These are phyloP conservation scores for Fomitiporia mediterranea DNA, from an alignment of 1,284 basidiomycete species.

Conservation along the genomic window DNA sequence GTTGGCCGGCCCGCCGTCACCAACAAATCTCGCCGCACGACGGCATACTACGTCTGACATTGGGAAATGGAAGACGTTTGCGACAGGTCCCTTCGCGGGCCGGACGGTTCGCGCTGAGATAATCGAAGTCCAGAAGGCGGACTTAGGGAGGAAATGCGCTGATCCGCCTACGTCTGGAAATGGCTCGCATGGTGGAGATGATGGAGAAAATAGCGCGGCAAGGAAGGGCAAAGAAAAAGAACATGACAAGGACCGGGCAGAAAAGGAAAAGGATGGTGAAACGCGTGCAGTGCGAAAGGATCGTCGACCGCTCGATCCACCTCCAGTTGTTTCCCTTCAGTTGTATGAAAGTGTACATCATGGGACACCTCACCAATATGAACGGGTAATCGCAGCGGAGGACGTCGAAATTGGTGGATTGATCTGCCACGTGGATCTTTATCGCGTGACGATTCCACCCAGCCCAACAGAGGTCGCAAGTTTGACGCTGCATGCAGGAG, in stretches of 20 bases:
- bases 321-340: constrained; percentile 52
- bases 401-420: constrained; percentile 28
- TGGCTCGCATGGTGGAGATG: background rate
- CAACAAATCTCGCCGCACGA: constrained; percentile 3
- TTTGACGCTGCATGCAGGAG: constrained; percentile 2
- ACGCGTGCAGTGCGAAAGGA: constrained; percentile 30
- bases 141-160: constrained; percentile 58
- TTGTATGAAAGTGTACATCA: constrained; percentile 42
- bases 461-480: constrained; percentile 9
- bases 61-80: constrained; percentile 47
- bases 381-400: constrained; percentile 46
- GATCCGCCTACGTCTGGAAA: constrained; percentile 20
- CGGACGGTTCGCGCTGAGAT: constrained; percentile 55
- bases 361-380: constrained; percentile 36
- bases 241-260: background rate
- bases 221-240: background rate
- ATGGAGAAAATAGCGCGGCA: background rate
- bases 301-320: constrained; percentile 58
- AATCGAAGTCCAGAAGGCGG: constrained; percentile 57
- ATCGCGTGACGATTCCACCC: constrained; percentile 21
- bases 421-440: constrained; percentile 29
- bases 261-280: background rate
- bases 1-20: background rate
- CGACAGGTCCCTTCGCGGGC: constrained; percentile 54
- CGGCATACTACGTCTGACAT: constrained; percentile 25